Evolutionary conservation across 768 basidiomycete genomes (phyloP), one percentile per base, ranked within the genome.

Genomic region (Tulasnella sp.): DNA sequence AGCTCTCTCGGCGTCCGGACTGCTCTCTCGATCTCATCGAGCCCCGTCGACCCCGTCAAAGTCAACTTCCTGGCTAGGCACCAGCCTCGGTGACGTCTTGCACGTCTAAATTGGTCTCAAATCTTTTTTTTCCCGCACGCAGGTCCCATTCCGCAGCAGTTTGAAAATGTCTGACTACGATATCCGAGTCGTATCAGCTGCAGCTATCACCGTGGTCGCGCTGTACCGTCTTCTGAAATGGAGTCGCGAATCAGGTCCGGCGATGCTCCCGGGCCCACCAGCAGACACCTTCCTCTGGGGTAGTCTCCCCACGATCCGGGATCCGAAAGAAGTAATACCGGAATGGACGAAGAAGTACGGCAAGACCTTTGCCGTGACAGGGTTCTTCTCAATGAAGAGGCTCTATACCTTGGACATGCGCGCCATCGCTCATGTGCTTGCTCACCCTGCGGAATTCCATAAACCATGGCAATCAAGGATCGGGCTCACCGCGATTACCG

Each of bases 321-420:
- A 76, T 9, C 44, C 75, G 8, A 38, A 76, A 27, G 52, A 46
- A 16, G 52, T 46, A 4, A 31, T 52, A 2, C 36, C 42, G 6
- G 42, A 76, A 76, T 78, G 77, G 77, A 78, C 68, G 31, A 44
- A 78, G 46, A 42, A 71, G 27, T 78, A 78, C 40, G 77, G 77
- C 16, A 74, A 68, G 19, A 72, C 39, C 7, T 71, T 78, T 48
- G 39, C 77, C 68, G 68, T 72, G 21, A 38, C n/a, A 31, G 77
- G 77, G 21, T 74, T 72, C 38, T 56, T 78, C 36, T 58, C 62
- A 8, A 36, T 44, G 27, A 36, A 46, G 62, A 42, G 68, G 18
- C 62, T 80, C 18, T 80, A 36, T n/a, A 80, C 62, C 31, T 21
- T 56, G 21, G 79, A 80, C 40, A 8, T 71, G 9, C 46, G 44